Base-by-base conservation (phyloP, 1,284 basidiomycete species). In the Apiotrichum akiyoshidainum region DNA sequence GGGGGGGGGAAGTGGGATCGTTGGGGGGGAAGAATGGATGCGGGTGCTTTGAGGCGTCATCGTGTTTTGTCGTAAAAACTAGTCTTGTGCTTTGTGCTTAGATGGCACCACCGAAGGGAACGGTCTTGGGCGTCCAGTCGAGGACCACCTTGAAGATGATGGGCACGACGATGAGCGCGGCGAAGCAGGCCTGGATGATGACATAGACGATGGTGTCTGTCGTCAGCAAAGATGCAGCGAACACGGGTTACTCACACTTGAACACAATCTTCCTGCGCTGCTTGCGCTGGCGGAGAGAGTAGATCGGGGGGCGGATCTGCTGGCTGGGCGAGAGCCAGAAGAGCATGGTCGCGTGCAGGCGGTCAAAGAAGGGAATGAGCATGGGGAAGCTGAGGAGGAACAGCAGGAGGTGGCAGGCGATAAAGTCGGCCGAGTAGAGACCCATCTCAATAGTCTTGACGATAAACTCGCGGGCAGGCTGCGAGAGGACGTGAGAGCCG, bases 401-500 rank as follows among this genome's bases (percentile, higher is more conserved):
- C 54, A 89, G 80, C 48, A 89, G 78, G 67, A 89, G 59, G 62
- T 78, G 77, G 66, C 76, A 77, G 44, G 73, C 67, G 57, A 78
- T 70, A 52, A 78, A 86, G 78, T 96, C 93, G 17, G 90, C 92
- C 55, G 87, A 88, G 88, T 92, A 96, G 19, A 95, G 78, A 22
- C 90, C 90, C 87, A 95, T 90, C 79, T 96, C 94, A 65, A 96
- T 90, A 61, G 95, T 91, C 83, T 97, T 97, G 81, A 97, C 92
- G 60, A 97, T 85, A 69, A 86, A 94, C 83, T 94, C 90, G 77
- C 93, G 89, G 60, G 90, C 91, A 46, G 93, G 92, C 75, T 96
- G 93, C 19, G 90, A 92, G 83, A 93, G 88, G 46, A 87, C 90
- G 75, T 92, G 87, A 5, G 85, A 72, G 44, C 93, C 93, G 37